Evolutionary conservation across 192 early-diverging fungal species (phyloP), one percentile per base, ranked within the genome.

Genomic region (Linnemannia elongata): DNA sequence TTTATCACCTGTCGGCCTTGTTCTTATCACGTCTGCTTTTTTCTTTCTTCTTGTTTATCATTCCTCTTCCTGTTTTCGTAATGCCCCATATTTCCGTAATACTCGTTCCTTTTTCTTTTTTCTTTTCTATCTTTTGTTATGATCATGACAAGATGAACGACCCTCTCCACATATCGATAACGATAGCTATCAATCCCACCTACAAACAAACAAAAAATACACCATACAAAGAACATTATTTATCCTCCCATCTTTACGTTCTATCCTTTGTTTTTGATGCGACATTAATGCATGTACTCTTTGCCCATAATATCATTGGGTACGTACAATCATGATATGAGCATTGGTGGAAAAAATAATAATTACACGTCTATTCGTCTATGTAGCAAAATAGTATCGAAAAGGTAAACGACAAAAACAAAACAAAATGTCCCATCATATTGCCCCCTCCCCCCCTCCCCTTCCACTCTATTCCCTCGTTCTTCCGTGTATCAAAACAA

Each of bases 61-160:
- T 17, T 73, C 12, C n/a, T 75, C 4, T 15, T 5, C 24, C 39
- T 52, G 0, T 75, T 30, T 75, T 38, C 24, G 30, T 35, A 52
- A 42, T 68, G 60, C 30, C 60, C 60, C 27, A 27, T 66, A 66
- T 52, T 52, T 66, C 30, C 60, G 30, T 66, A 66, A 66, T 66
- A 33, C 12, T 49, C 6, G 3, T 74, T 60, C 3, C 33, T 24
- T 17, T 41, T 73, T 75, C 7, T 1, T 15, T 13, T 55, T 12
- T 49, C 45, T 17, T 38, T 55, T 55, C 18, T 30, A 4, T 38
- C 44, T 45, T 38, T 30, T 49, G 5, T 45, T 13, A 22, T 75
- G 47, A 69, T n/a, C 38, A 38, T 38, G 33, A 18, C 69, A 38
- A 38, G 18, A 39, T 17, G 41, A 27, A 72, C 54, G 17, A 63